A percentile compares a stretch with the other conserved stretches of the same genome.
Conservation (phyloP, 2,329 filamentous ascomycete species). For the Microdochium bolleyi region DNA sequence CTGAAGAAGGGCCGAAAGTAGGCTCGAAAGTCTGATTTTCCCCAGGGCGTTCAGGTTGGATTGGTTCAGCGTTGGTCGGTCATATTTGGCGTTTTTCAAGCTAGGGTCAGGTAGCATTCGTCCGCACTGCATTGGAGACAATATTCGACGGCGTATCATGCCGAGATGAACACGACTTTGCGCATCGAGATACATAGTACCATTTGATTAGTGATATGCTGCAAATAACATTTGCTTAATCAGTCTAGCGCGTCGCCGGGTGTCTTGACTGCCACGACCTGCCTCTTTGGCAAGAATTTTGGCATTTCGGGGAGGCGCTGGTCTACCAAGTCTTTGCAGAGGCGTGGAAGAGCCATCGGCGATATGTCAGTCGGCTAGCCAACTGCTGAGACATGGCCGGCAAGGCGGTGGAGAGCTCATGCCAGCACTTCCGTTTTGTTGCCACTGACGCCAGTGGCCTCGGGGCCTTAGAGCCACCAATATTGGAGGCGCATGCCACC, state of each 20-base stretch:
- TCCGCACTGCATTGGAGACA: not conserved
- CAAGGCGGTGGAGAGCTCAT: not conserved
- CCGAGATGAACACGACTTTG: too few species aligned
- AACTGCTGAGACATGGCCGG: not conserved
- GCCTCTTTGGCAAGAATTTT: not conserved
- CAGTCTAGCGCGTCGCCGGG: not conserved
- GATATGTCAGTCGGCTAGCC: not conserved
- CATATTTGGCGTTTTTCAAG: not conserved
- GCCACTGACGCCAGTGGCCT: too few species aligned
- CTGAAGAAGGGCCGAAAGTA: slow-evolving; percentile 21
- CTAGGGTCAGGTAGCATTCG: not conserved
- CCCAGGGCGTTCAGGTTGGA: not conserved
- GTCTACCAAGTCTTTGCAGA: too few species aligned
- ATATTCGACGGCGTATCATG: too few species aligned
- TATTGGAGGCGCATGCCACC: not conserved
- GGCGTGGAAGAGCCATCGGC: too few species aligned
- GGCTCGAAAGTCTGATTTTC: not conserved
- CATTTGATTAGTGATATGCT: not conserved
- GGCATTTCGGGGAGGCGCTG: not conserved
- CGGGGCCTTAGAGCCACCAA: not conserved
- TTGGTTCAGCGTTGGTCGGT: not conserved
- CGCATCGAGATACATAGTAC: too few species aligned
- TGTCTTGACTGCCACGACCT: not conserved
- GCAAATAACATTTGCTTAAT: not conserved
- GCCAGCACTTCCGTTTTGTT: not conserved